Conservation (phyloP, 2,329 filamentous ascomycete species). For the Fusarium oxysporum region DNA sequence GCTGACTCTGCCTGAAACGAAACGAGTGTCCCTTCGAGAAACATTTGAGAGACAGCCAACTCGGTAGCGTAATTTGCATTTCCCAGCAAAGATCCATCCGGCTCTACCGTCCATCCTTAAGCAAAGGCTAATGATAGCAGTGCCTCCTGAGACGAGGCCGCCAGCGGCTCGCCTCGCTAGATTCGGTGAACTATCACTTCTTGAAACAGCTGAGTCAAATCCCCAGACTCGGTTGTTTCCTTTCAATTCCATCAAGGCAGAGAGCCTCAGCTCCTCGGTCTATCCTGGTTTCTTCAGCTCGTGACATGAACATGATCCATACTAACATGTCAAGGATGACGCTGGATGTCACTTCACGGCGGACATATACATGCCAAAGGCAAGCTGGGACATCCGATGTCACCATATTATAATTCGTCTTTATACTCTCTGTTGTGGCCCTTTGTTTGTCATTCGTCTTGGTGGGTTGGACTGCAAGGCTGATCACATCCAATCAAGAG, state of each 20-base stretch:
- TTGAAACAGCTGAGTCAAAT: neutral
- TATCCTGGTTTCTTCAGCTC: neutral
- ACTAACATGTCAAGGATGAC: neutral
- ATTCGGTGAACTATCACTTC: neutral
- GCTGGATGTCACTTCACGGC: neutral
- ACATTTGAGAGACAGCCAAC: conserved; percentile 24
- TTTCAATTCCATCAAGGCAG: neutral
- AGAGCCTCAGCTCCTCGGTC: neutral
- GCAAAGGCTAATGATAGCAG: conserved; percentile 5
- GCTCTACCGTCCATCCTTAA: neutral
- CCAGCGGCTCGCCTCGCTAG: conserved; percentile 34
- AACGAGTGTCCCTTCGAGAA: conserved; percentile 30
- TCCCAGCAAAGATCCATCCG: conserved; percentile 14
- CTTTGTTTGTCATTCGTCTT: conserved; percentile 8
- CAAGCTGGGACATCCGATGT: neutral
- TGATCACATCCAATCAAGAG: neutral
- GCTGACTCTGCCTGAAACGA: conserved; percentile 41
- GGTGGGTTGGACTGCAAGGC: neutral
- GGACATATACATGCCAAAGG: neutral
- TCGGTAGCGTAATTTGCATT: conserved; percentile 3
- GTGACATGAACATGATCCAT: neutral
- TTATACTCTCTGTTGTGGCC: neutral
- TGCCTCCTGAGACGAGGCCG: conserved; percentile 39
- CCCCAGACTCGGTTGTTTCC: neutral
- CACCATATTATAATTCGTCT: neutral